These are phyloP conservation scores for Articulospora tetracladia DNA, from an alignment of 495 filamentous ascomycete genomes.

Conservation along the genomic window DNA sequence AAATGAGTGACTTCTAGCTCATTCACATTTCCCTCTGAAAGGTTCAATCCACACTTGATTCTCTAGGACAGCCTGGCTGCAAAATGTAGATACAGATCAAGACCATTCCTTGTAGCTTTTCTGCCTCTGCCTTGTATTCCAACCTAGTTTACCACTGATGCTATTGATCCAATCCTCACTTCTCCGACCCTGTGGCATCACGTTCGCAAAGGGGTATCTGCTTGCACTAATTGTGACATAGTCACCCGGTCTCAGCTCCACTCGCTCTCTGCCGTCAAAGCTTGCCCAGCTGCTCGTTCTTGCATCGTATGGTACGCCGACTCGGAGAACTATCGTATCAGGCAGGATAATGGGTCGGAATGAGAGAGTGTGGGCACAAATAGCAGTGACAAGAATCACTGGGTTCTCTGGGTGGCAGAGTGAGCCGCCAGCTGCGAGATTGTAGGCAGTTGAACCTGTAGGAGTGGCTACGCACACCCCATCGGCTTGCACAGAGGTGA, in stretches of 20 bases:
- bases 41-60: neutral
- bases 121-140: constrained; percentile 85
- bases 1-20: neutral
- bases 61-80: too few species aligned
- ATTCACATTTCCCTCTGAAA: neutral
- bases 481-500: constrained; percentile 82
- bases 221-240: constrained; percentile 94
- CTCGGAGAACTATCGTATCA: constrained; percentile 86
- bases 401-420: constrained; percentile 97
- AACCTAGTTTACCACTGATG: constrained; percentile 84
- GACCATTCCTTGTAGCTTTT: constrained; percentile 49
- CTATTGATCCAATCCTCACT: constrained; percentile 93
- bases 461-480: constrained; percentile 89
- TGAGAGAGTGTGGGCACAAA: constrained; percentile 92
- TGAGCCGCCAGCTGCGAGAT: constrained; percentile 91
- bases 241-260: constrained; percentile 85
- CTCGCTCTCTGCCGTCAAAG: constrained; percentile 88
- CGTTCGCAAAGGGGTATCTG: constrained; percentile 88
- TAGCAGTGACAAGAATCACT: constrained; percentile 91
- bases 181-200: constrained; percentile 68
- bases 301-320: constrained; percentile 91
- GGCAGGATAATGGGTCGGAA: constrained; percentile 95
- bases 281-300: constrained; percentile 90
- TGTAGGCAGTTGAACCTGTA: constrained; percentile 94
- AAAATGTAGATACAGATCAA: too few species aligned